Base-by-base conservation (phyloP, 768 basidiomycete genomes). In the Tricholoma flavovirens region DNA sequence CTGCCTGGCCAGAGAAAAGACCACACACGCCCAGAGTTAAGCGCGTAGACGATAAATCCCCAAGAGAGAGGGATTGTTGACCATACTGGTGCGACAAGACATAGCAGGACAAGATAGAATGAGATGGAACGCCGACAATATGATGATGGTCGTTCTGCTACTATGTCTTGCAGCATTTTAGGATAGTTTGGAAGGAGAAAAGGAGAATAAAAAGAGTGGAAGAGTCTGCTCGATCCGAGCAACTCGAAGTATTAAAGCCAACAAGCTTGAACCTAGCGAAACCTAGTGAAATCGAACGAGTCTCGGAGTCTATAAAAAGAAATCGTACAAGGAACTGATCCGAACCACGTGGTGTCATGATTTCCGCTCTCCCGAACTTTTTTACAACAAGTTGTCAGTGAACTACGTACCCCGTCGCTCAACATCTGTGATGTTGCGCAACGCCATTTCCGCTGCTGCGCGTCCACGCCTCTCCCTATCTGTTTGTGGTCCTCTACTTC, bases 1-100 rank as follows among this genome's bases (percentile, higher is more conserved):
- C 61, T 67, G 29, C 75, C 66, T 12, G 63, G 66, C 71, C 74
- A 76, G 12, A 72, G 59, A 57, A 76, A 79, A 5, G 69, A 64
- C 72, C 66, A 77, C 55, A 82, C 62, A 36, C 59, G 70, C 32
- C 76, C 74, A 36, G 72, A 68, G 59, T 70, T 71, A 38, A 87
- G 65, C 43, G 79, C 69, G 65, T 81, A 73, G 65, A 83, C 17
- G 56, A 78, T 80, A 64, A 82, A 88, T 6, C 68, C 65, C 89
- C 90, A 92, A 19, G 86, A 79, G 21, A 84, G 62, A 9, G 88
- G 84, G 6, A 81, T 71, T 33, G 80, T 66, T 5, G 80, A 79
- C 80, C 87, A 88, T 54, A 90, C 60, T 7, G 90, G 88, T 4
- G 80, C 62, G 56, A 90, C 79, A 54, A 80, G 62, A 48, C 76